phyloP scores from a whole-genome alignment of 2,329 filamentous ascomycete species.

The Shiraia sp. region DNA sequence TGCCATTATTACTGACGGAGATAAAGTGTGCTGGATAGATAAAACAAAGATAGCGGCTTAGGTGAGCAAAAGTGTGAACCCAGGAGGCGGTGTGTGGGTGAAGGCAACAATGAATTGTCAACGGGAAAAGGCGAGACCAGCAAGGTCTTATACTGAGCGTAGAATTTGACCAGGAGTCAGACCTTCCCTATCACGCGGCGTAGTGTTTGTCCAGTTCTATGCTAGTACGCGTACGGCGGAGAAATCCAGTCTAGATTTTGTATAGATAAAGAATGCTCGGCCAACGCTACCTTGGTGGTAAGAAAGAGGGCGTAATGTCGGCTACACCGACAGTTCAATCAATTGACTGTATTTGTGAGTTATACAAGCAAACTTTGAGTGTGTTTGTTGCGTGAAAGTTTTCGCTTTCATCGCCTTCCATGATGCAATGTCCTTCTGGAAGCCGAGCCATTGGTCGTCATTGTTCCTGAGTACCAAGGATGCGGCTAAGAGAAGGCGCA shows the following conservation, averaged over 20 bases:
- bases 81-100: neutral
- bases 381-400: slow-evolving; percentile 1
- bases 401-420: neutral
- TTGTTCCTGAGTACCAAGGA: slow-evolving; percentile 12
- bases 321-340: no score
- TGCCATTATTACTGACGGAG: slow-evolving; percentile 23
- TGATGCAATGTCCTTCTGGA: slow-evolving; percentile 11
- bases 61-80: neutral
- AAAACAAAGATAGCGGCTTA: no score
- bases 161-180: no score
- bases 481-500: slow-evolving; percentile 13
- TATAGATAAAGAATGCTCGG: neutral
- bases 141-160: no score
- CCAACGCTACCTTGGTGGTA: no score
- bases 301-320: no score
- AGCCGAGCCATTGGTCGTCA: slow-evolving; percentile 12
- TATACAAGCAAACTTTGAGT: neutral
- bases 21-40: no score
- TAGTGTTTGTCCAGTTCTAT: no score
- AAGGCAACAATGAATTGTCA: no score
- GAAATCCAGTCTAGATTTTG: no score
- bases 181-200: neutral
- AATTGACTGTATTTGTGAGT: slow-evolving; percentile 3
- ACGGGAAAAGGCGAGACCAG: no score
- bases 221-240: no score